Evolutionary conservation across 257 asterid genomes (phyloP), one percentile per base, ranked within the genome.

Genomic region (Fraxinus anomala): DNA sequence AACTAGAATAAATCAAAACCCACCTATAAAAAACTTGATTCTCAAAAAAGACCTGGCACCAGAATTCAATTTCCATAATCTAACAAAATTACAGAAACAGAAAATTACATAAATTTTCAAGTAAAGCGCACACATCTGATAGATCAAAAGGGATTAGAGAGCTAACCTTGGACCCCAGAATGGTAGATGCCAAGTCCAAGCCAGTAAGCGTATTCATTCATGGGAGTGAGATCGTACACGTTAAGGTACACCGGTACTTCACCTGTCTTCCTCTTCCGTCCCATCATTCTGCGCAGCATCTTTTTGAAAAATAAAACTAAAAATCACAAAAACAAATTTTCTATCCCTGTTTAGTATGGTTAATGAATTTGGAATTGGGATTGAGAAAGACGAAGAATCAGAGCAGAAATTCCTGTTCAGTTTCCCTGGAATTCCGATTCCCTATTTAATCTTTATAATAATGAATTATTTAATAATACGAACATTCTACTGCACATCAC

Each of bases 181-280:
- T 90, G 94, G 76, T 88, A 90, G 72, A 90, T 82, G n/a, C 94
- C 92, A 75, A 90, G 92, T 77, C 94, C 92, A 67, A 90, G 76
- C 94, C 94, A 90, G 81, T 90, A 90, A 74, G 92, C 92, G 47
- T 90, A 90, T 77, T 91, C 92, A 84, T 90, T 90, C 68, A 90
- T 83, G 12, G 92, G 92, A 49, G 92, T 89, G 59, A 89, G 92
- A 85, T 89, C 94, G 85, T 89, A 89, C 5, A 90, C 92, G 49
- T 90, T 90, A 12, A 90, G 91, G 84, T 88, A 90, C 51, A 90
- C 92, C 49, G 91, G 92, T 44, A 81, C 88, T 24, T 79, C 73
- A 30, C 92, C 92, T 44, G 85, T 79, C 91, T 88, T 90, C 87
- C 77, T 84, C 83, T 83, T 85, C 87, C 86, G 66, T 26, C 86